Conservation (phyloP, 495 filamentous ascomycete genomes). For the Talaromyces ruber region DNA sequence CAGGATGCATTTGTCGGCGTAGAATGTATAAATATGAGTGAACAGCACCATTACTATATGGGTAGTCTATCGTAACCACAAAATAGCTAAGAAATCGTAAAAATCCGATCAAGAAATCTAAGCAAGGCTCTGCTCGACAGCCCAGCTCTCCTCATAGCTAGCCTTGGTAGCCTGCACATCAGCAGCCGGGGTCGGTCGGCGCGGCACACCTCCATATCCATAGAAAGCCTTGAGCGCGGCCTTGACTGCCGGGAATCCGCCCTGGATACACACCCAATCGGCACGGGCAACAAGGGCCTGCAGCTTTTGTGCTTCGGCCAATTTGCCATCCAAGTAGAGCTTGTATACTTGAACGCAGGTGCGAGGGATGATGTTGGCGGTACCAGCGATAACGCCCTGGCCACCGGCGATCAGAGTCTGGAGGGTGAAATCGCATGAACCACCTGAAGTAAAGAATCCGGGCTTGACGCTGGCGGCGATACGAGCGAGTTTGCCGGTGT, state of each 20-base stretch:
- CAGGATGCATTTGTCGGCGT: neutral
- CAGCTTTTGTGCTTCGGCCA: slow-evolving; percentile 62
- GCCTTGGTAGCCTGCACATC: slow-evolving; percentile 56
- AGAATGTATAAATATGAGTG: neutral
- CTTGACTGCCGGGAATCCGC: slow-evolving; percentile 83
- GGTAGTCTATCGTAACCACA: neutral
- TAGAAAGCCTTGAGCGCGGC: slow-evolving; percentile 61
- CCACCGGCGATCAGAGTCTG: slow-evolving; percentile 80
- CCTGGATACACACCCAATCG: slow-evolving; percentile 83
- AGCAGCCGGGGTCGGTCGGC: slow-evolving; percentile 69
- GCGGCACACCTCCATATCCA: slow-evolving; percentile 70
- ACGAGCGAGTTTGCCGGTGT: slow-evolving; percentile 84
- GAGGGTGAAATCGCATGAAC: slow-evolving; percentile 84
- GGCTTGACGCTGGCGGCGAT: slow-evolving; percentile 57
- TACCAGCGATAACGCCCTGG: slow-evolving; percentile 74
- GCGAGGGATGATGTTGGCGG: slow-evolving; percentile 76
- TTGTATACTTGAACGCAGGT: slow-evolving; percentile 64
- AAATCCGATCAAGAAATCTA: neutral
- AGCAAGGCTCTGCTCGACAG: slow-evolving; percentile 52
- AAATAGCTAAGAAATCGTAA: neutral
- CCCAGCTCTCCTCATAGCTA: slow-evolving; percentile 65
- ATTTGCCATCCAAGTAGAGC: slow-evolving; percentile 61
- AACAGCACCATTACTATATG: neutral
- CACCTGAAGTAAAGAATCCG: slow-evolving; percentile 71
- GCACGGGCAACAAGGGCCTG: slow-evolving; percentile 74